phyloP scores from a whole-genome alignment of 2,329 filamentous ascomycete genomes.

The Fusarium sp. region DNA sequence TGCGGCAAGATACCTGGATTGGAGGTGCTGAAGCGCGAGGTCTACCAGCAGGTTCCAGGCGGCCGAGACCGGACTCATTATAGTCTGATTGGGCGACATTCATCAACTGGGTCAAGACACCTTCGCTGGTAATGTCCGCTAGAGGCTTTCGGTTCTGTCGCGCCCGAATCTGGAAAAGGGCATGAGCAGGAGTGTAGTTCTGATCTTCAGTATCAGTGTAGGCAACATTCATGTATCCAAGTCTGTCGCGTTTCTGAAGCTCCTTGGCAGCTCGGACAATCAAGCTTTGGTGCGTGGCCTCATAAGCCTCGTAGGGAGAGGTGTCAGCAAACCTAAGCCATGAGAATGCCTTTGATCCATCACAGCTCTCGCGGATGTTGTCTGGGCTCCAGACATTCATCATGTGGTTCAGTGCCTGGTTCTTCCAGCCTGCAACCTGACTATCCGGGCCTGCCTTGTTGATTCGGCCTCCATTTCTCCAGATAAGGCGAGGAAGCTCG shows the following conservation, averaged over 20 bases:
- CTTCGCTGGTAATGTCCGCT: constrained; percentile 74
- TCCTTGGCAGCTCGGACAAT: constrained; percentile 77
- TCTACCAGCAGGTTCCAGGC: constrained; percentile 82
- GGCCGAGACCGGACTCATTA: constrained; percentile 73
- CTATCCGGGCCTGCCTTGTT: constrained; percentile 79
- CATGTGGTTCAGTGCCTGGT: constrained; percentile 78
- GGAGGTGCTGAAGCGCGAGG: constrained; percentile 86
- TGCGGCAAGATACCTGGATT: constrained; percentile 79
- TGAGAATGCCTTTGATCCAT: constrained; percentile 75
- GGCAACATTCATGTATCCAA: constrained; percentile 71
- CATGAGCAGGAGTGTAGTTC: constrained; percentile 74
- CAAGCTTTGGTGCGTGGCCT: constrained; percentile 72
- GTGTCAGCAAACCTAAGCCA: constrained; percentile 88
- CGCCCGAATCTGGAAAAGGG: constrained; percentile 81
- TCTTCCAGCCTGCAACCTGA: constrained; percentile 77
- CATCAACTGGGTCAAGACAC: constrained; percentile 77
- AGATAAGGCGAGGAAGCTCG: constrained; percentile 81
- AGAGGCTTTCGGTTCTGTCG: constrained; percentile 72
- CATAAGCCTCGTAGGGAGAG: constrained; percentile 76
- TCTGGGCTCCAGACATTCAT: constrained; percentile 92
- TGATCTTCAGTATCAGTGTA: constrained; percentile 73
- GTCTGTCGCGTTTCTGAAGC: constrained; percentile 61
- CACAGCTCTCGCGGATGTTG: constrained; percentile 72
- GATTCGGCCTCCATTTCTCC: constrained; percentile 79
- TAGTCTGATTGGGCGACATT: constrained; percentile 77